These are phyloP conservation scores for Urochloa ruziziensis DNA, from an alignment of 176 grass and related monocot species.

Conservation along the genomic window DNA sequence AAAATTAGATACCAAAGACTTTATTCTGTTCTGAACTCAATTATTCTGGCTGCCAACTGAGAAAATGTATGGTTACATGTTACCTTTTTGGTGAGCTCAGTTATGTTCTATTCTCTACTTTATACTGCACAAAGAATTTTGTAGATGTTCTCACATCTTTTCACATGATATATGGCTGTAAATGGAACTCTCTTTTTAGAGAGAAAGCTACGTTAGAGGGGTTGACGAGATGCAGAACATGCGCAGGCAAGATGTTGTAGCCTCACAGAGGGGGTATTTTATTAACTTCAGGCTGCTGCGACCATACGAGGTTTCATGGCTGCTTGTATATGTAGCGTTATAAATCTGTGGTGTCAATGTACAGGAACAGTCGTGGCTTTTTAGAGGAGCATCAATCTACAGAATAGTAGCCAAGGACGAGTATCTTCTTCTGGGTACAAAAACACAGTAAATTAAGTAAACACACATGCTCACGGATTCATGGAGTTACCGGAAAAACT, in stretches of 20 bases:
- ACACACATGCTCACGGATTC: not conserved
- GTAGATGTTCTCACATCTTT: not conserved
- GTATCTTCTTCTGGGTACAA: no score
- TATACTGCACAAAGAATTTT: not conserved
- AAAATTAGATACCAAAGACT: not conserved
- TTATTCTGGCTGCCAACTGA: not conserved
- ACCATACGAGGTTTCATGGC: not conserved
- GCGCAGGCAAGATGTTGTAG: constrained; percentile 75
- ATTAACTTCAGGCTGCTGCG: not conserved
- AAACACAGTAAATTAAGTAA: constrained; percentile 60
- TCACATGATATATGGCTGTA: not conserved
- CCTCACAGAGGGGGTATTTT: constrained; percentile 80
- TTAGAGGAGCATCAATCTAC: constrained; percentile 91
- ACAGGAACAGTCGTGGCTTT: constrained; percentile 92
- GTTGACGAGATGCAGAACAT: constrained; percentile 83
- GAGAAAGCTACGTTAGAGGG: constrained; percentile 63
- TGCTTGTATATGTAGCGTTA: constrained; percentile 21
- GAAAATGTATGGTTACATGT: not conserved
- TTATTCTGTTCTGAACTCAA: not conserved
- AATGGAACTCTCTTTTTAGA: constrained; percentile 42
- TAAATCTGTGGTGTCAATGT: constrained; percentile 9
- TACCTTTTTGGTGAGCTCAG: not conserved
- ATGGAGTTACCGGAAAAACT: not conserved
- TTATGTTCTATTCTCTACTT: not conserved
- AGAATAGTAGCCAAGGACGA: no score